A percentile compares a stretch with the other conserved stretches of the same genome.
Conservation (phyloP, 192 early-diverging fungal species). For the Linderina pennispora region DNA sequence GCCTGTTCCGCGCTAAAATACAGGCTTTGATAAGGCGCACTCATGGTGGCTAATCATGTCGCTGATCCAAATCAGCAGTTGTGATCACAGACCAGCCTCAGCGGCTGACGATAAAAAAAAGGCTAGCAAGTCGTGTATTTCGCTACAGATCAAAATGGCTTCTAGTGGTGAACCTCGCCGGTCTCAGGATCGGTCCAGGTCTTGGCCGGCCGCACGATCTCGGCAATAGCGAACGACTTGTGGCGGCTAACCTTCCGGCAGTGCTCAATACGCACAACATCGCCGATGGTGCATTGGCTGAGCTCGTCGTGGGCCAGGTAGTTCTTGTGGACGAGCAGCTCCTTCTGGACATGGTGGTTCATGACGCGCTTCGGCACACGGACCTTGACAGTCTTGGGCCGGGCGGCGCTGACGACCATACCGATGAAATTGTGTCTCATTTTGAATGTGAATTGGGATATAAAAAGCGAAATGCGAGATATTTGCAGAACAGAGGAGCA, state of each 20-base stretch:
- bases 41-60: too few relatives aligned
- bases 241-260: constrained; percentile 80
- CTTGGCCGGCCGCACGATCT: constrained; percentile 56
- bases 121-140: too few relatives aligned
- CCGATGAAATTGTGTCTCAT: constrained; percentile 80
- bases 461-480: neutral
- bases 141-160: too few relatives aligned
- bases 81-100: too few relatives aligned
- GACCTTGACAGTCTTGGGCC: constrained; percentile 89
- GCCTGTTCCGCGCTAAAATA: too few relatives aligned
- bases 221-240: constrained; percentile 86
- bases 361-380: constrained; percentile 67
- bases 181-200: constrained; percentile 48
- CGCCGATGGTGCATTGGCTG: constrained; percentile 75
- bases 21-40: too few relatives aligned
- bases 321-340: constrained; percentile 75
- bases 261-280: constrained; percentile 87
- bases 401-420: constrained; percentile 81
- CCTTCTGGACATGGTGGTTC: constrained; percentile 82
- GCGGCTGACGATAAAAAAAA: too few relatives aligned
- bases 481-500: too few relatives aligned
- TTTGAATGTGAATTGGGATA: constrained; percentile 3
- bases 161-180: constrained; percentile 34
- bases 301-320: constrained; percentile 85
- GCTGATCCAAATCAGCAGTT: too few relatives aligned